Conservation (phyloP, 805 yeast genomes). For the Hanseniaspora thailandica region DNA sequence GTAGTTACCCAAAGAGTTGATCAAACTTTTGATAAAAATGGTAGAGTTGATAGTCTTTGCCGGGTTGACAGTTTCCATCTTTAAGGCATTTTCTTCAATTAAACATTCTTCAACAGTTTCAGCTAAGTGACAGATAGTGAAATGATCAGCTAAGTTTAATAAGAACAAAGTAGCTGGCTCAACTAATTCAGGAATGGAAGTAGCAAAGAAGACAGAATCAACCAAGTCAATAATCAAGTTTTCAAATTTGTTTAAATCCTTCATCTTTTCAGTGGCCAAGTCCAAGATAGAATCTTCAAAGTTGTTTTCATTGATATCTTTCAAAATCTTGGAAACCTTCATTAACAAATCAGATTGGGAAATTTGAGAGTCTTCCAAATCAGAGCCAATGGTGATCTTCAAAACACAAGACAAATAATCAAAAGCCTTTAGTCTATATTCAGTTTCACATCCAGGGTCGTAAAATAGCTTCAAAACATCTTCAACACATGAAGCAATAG, state of each 20-base stretch:
- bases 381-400: slow-evolving; percentile 43
- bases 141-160: slow-evolving; percentile 62
- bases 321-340: slow-evolving; percentile 37
- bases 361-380: slow-evolving; percentile 4
- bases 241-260: slow-evolving; percentile 47
- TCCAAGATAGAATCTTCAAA: slow-evolving; percentile 22
- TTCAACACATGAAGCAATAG: slow-evolving; percentile 71
- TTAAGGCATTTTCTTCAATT: slow-evolving; percentile 56
- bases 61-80: slow-evolving; percentile 72
- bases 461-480: slow-evolving; percentile 68
- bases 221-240: slow-evolving; percentile 51
- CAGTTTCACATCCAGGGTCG: slow-evolving; percentile 44
- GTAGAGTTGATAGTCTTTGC: slow-evolving; percentile 55
- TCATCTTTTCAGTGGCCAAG: slow-evolving; percentile 22
- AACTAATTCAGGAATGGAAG: slow-evolving; percentile 58
- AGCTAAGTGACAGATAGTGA: slow-evolving; percentile 64
- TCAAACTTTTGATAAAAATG: slow-evolving; percentile 60
- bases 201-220: slow-evolving; percentile 62
- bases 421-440: slow-evolving; percentile 69
- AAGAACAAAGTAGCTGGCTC: slow-evolving; percentile 56
- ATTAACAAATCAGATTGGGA: slow-evolving; percentile 33
- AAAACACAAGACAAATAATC: slow-evolving; percentile 55
- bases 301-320: slow-evolving; percentile 26
- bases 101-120: slow-evolving; percentile 58
- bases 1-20: slow-evolving; percentile 70